These are phyloP conservation scores for Auriscalpium orientale DNA, from an alignment of 768 basidiomycete species.

Conservation along the genomic window DNA sequence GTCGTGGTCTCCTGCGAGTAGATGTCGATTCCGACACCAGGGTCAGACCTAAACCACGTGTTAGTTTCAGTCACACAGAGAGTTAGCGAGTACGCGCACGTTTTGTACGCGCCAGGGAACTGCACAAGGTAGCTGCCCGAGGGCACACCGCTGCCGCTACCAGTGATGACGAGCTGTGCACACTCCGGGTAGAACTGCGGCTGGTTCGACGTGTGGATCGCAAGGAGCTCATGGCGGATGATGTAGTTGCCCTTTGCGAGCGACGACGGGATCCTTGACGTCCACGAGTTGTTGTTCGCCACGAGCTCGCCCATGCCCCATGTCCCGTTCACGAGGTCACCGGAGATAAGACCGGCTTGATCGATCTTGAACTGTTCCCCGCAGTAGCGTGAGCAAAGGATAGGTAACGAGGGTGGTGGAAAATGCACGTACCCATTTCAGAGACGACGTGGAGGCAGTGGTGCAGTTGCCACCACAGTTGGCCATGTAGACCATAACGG, in stretches of 20 bases:
- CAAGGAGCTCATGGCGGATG: slow-evolving; percentile 20
- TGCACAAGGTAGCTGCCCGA: slow-evolving; percentile 13
- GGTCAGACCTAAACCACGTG: slow-evolving; percentile 19
- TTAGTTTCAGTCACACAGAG: not conserved
- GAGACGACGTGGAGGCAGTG: slow-evolving; percentile 20
- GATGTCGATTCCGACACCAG: slow-evolving; percentile 27
- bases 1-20: slow-evolving; percentile 23
- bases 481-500: slow-evolving; percentile 31
- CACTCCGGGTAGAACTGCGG: slow-evolving; percentile 33
- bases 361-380: slow-evolving; percentile 31
- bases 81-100: not conserved
- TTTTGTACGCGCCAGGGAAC: slow-evolving; percentile 19
- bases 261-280: slow-evolving; percentile 7
- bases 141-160: slow-evolving; percentile 13
- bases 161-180: slow-evolving; percentile 22
- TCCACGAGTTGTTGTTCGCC: slow-evolving; percentile 27
- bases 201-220: slow-evolving; percentile 26
- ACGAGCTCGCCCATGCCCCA: slow-evolving; percentile 32
- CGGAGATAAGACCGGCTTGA: slow-evolving; percentile 24
- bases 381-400: too few species aligned
- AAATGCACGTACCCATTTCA: slow-evolving; percentile 21
- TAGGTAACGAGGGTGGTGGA: not conserved
- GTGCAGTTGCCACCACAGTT: slow-evolving; percentile 27
- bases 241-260: slow-evolving; percentile 15
- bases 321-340: slow-evolving; percentile 21